Evolutionary conservation across 352 stramenopile species (phyloP).

Genomic region (Phytophthora pluvialis): DNA sequence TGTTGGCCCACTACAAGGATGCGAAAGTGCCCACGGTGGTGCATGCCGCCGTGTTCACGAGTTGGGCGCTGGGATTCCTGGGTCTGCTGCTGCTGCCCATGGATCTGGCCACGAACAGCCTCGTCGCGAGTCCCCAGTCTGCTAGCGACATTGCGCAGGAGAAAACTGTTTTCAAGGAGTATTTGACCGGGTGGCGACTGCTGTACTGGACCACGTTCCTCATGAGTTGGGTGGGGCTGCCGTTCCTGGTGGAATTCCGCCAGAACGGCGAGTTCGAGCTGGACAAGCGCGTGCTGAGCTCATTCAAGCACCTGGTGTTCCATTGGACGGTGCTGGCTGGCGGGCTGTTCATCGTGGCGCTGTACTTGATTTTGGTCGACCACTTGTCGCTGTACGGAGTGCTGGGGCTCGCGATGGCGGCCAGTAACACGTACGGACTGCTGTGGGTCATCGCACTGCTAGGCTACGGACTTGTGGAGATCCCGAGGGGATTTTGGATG

Average conservation of each 20-base stretch:
- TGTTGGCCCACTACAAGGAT: conserved; percentile 67
- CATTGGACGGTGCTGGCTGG: conserved; percentile 63
- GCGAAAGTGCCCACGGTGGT: conserved; percentile 42
- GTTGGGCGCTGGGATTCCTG: conserved; percentile 69
- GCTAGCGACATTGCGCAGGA: background rate
- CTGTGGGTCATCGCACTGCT: conserved; percentile 67
- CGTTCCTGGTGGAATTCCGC: conserved; percentile 65
- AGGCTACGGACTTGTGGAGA: conserved; percentile 67
- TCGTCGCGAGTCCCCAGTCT: conserved; percentile 18
- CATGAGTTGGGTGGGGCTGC: conserved; percentile 68
- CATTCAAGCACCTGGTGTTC: conserved; percentile 51
- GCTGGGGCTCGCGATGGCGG: conserved; percentile 62
- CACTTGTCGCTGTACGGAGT: conserved; percentile 61
- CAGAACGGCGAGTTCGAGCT: conserved; percentile 70
- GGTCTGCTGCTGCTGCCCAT: conserved; percentile 66
- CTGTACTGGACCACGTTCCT: conserved; percentile 76
- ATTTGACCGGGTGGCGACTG: conserved; percentile 51
- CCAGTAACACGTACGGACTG: conserved; percentile 73
- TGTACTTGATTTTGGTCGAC: conserved; percentile 68
- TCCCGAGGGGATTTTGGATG: conserved; percentile 60
- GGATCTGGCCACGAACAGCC: conserved; percentile 55
- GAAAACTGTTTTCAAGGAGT: conserved; percentile 18
- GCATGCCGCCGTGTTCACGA: conserved; percentile 56
- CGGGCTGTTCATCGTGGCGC: conserved; percentile 27
- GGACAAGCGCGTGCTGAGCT: conserved; percentile 41